Conservation (phyloP, 768 basidiomycete species). For the Butyriboletus loyo region DNA sequence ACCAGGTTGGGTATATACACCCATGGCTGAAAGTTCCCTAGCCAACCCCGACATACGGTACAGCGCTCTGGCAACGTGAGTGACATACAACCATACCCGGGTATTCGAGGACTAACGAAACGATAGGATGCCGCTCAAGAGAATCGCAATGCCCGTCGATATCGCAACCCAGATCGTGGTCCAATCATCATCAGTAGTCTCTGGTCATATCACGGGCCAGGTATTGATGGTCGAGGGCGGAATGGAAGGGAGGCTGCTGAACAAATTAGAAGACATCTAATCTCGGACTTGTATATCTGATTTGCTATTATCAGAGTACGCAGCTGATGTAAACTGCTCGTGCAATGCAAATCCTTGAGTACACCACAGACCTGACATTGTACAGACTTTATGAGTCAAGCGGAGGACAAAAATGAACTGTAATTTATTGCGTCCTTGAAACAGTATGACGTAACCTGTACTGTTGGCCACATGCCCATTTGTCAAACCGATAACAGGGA, state of each 20-base stretch:
- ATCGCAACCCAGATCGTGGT: slow-evolving; percentile 61
- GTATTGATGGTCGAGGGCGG: slow-evolving; percentile 72
- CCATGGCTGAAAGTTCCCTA: slow-evolving; percentile 58
- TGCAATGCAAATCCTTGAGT: background rate
- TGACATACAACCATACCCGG: background rate
- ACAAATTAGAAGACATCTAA: slow-evolving; percentile 35
- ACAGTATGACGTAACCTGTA: too few relatives aligned
- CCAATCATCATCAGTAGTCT: slow-evolving; percentile 54
- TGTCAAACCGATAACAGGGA: too few relatives aligned
- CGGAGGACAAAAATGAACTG: too few relatives aligned
- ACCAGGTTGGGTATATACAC: slow-evolving; percentile 65
- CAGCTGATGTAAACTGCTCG: background rate
- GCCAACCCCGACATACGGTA: slow-evolving; percentile 53
- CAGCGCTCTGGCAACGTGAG: slow-evolving; percentile 64
- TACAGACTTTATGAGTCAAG: background rate
- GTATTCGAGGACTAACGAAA: background rate
- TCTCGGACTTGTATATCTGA: background rate
- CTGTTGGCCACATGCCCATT: too few relatives aligned
- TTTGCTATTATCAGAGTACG: background rate
- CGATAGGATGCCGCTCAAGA: slow-evolving; percentile 61
- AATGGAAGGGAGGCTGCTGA: slow-evolving; percentile 66
- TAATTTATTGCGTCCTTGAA: background rate
- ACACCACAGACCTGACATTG: background rate
- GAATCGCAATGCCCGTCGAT: slow-evolving; percentile 60
- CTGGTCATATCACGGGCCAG: slow-evolving; percentile 69